Conservation (phyloP, 2,329 filamentous ascomycete species). For the Fusarium denticulatum region DNA sequence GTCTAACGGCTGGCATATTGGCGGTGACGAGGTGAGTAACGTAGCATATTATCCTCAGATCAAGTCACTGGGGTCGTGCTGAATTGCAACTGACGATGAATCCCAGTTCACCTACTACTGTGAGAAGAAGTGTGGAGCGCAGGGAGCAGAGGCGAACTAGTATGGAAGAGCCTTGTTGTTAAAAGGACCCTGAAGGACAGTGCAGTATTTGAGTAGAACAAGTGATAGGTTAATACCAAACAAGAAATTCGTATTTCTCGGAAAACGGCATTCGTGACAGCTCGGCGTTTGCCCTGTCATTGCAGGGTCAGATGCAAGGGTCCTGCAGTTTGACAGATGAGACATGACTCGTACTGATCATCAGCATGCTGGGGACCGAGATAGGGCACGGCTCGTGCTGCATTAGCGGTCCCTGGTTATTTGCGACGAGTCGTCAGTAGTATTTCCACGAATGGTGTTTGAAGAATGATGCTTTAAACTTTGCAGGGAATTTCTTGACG, state of each 20-base stretch:
- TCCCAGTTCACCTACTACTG: constrained; percentile 17
- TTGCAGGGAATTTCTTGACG: accelerated
- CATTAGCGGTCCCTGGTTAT: not conserved
- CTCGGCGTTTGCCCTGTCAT: not conserved
- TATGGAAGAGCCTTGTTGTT: not conserved
- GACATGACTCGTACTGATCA: not conserved
- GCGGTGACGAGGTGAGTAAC: constrained; percentile 29
- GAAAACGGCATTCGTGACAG: not conserved
- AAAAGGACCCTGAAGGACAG: not conserved
- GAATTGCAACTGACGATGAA: not conserved
- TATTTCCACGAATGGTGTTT: not conserved
- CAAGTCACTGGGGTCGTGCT: too few relatives aligned
- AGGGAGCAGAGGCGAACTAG: constrained; percentile 15
- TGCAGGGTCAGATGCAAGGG: accelerated
- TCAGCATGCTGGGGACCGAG: too few relatives aligned
- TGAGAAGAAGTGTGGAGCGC: constrained; percentile 2
- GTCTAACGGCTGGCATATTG: constrained; percentile 29
- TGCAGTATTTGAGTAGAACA: accelerated
- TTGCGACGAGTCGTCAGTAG: not conserved
- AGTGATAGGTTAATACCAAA: not conserved
- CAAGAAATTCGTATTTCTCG: accelerated
- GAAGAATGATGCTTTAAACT: not conserved
- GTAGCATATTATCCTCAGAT: not conserved
- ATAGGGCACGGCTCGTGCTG: not conserved
- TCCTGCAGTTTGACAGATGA: not conserved